Evolutionary conservation across 805 yeast genomes (phyloP).

Genomic region (Tanozyma kutaoensis): DNA sequence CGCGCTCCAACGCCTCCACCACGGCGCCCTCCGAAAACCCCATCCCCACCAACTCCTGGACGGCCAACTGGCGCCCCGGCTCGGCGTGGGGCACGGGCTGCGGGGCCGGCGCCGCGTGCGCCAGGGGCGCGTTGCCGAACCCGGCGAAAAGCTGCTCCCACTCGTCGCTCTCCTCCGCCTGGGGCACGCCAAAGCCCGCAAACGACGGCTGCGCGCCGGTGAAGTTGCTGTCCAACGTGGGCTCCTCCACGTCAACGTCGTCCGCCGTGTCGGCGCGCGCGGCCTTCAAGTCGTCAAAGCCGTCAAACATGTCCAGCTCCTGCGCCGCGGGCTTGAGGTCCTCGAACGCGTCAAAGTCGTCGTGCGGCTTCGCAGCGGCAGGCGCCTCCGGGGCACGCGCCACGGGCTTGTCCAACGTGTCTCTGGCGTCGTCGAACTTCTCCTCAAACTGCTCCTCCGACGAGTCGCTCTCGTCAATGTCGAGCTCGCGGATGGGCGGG

Average conservation of each 20-base stretch:
- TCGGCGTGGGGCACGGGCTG: neutral
- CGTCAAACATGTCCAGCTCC: too few relatives aligned
- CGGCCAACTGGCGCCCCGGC: constrained; percentile 28
- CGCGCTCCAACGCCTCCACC: constrained; percentile 49
- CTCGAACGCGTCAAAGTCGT: constrained; percentile 25
- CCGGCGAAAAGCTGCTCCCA: constrained; percentile 95
- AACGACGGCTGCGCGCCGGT: constrained; percentile 17
- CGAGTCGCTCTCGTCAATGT: constrained; percentile 38
- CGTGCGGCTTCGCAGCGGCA: constrained; percentile 1
- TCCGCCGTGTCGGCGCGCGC: constrained; percentile 17
- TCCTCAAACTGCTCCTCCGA: constrained; percentile 16
- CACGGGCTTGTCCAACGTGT: neutral
- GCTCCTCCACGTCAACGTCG: constrained; percentile 5
- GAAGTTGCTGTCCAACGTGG: constrained; percentile 22
- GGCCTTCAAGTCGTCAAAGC: constrained; percentile 21
- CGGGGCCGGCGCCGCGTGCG: constrained; percentile 1
- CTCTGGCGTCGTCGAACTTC: constrained; percentile 19
- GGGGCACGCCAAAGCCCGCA: neutral
- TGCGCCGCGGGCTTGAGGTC: constrained; percentile 21
- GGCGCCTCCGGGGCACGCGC: neutral
- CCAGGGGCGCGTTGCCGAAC: constrained; percentile 40
- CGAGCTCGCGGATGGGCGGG: constrained; percentile 48
- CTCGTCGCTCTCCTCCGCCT: constrained; percentile 43
- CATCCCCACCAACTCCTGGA: constrained; percentile 78
- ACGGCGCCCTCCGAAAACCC: constrained; percentile 68